Evolutionary conservation across 352 stramenopile genomes (phyloP).

Genomic region (Phytophthora cajani): DNA sequence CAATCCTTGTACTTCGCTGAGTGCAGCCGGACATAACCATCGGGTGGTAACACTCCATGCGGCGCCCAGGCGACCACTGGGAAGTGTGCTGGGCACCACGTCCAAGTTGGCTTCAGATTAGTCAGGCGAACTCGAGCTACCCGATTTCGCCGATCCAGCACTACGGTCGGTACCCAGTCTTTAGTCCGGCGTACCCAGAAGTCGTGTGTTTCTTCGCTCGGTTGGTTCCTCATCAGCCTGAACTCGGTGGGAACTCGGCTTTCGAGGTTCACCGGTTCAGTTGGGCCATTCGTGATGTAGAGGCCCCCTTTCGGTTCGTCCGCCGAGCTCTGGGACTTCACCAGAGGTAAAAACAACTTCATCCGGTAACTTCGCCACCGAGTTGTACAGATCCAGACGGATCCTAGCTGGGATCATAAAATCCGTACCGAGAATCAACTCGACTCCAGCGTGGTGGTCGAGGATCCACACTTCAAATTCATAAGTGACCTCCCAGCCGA

Average conservation of each 20-base stretch:
- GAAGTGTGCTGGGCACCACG: slow-evolving; percentile 96
- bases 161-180: slow-evolving; percentile 36
- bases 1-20: neutral
- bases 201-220: neutral
- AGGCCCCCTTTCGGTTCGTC: neutral
- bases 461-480: slow-evolving; percentile 15
- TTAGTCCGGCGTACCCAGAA: neutral
- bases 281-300: neutral
- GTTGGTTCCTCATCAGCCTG: neutral
- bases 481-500: neutral
- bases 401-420: slow-evolving; percentile 11
- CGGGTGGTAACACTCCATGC: neutral
- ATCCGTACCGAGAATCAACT: slow-evolving; percentile 7
- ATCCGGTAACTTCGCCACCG: neutral
- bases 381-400: slow-evolving; percentile 8
- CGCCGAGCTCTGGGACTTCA: too few relatives aligned
- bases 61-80: neutral
- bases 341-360: slow-evolving; percentile 1
- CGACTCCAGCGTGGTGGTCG: slow-evolving; percentile 3
- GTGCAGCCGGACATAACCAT: neutral
- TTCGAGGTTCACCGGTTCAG: neutral
- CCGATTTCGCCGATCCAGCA: slow-evolving; percentile 69
- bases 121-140: slow-evolving; percentile 59
- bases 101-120: slow-evolving; percentile 81
- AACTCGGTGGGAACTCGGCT: slow-evolving; percentile 42